Base-by-base conservation (phyloP, 306 rosid genomes). In the Begonia peltatifolia region DNA sequence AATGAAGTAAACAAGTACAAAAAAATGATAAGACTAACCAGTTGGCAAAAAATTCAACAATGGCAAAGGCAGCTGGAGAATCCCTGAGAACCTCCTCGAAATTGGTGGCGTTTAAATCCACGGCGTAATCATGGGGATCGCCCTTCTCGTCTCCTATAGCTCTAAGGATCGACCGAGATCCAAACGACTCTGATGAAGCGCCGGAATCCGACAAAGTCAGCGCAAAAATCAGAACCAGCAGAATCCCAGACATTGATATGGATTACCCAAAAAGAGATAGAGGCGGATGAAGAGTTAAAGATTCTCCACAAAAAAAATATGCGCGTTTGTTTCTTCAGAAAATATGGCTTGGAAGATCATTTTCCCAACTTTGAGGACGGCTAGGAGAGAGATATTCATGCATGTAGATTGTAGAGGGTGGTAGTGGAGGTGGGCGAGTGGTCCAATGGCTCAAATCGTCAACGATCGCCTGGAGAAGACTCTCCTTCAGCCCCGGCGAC, bases 41-140 rank as follows among this genome's bases (percentile, higher is more conserved):
- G 62, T 79, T 65, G 25, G 99, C 96, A 52, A 76, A 86, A 76
- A 92, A 92, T 53, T 92, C 87, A 42, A 92, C 99, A 35, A 92
- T 50, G 46, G 93, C 94, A 36, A 62, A 79, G 23, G 82, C 73
- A 54, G 99, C 88, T 38, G 94, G 93, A 16, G 96, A 75, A 43
- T 83, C 80, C 68, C 74, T 64, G 20, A 92, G 74, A 63, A 79
- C 84, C 16, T 66, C 70, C 71, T 86, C 96, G 54, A 92, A 92
- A 68, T 52, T 79, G 10, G 88, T 75, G 44, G 55, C 82, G 64
- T 92, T 86, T 68, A 92, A 78, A 25, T 83, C 93, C 38, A 86
- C 71, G 10, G 81, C 96, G 35, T 65, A 81, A 79, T 92, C 96
- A 17, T 50, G 78, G 41, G 53, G 76, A 68, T 65, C 83, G 23